Percentiles rank a stretch among this genome's conserved stretches.
Evolutionary conservation across 805 yeast genomes (phyloP).

Genomic region (Schizosaccharomyces pombe): DNA sequence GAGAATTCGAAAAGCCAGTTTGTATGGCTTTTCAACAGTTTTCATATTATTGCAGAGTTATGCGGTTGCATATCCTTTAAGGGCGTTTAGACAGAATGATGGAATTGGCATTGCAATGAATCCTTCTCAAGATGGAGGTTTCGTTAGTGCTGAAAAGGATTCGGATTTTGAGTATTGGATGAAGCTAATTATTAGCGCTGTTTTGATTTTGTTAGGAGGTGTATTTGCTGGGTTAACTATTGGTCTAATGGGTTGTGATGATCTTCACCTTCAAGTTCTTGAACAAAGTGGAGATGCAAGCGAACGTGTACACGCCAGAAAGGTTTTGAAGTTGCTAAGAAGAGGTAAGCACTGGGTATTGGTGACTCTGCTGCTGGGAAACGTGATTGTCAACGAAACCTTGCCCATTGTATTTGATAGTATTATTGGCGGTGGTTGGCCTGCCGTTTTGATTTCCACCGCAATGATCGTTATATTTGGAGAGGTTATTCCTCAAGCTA

Average conservation of each 20-base stretch:
- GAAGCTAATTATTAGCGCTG: conserved; percentile 23
- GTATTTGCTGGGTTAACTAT: conserved; percentile 79
- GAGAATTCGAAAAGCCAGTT: too few relatives aligned
- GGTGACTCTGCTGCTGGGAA: conserved; percentile 42
- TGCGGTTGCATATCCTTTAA: neutral
- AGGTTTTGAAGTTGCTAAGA: conserved; percentile 47
- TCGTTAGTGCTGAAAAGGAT: neutral
- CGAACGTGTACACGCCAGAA: conserved; percentile 46
- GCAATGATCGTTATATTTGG: conserved; percentile 84
- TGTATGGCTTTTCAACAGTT: too few relatives aligned
- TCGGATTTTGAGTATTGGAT: conserved; percentile 11
- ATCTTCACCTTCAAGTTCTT: conserved; percentile 74
- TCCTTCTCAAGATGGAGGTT: neutral
- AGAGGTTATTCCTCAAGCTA: conserved; percentile 84
- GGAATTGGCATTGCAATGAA: neutral
- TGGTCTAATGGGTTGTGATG: conserved; percentile 95
- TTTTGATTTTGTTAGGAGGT: conserved; percentile 56
- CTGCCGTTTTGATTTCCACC: conserved; percentile 85
- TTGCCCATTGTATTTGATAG: conserved; percentile 83
- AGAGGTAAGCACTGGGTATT: conserved; percentile 91
- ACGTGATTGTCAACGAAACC: conserved; percentile 29
- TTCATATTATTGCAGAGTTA: too few relatives aligned
- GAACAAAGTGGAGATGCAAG: conserved; percentile 48
- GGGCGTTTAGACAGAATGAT: neutral
- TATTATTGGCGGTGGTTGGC: conserved; percentile 91